A percentile compares a stretch with the other conserved stretches of the same genome.
Evolutionary conservation across 345 rosid species (phyloP).

Genomic region (Dipteronia sinensis): DNA sequence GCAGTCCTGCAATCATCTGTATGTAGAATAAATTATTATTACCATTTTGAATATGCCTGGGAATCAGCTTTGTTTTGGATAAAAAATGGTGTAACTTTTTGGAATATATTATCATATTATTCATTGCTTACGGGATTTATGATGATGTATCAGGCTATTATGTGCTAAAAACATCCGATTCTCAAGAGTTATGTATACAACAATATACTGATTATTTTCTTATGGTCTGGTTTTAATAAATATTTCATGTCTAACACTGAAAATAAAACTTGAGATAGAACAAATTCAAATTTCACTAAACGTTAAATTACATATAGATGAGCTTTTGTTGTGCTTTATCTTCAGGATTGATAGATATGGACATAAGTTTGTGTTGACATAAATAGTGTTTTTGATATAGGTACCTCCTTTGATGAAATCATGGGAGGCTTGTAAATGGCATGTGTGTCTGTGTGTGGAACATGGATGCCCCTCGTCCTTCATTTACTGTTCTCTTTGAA

Average conservation of each 20-base stretch:
- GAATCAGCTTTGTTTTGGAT: not conserved
- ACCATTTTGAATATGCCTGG: slow-evolving; percentile 1
- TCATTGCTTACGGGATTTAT: not conserved
- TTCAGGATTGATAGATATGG: not conserved
- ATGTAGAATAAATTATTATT: slow-evolving; percentile 32
- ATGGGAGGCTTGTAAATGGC: not conserved
- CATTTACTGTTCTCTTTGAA: not conserved
- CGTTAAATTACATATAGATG: not conserved
- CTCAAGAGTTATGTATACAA: not conserved
- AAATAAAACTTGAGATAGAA: not conserved
- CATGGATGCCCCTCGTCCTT: not conserved
- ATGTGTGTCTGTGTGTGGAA: not conserved
- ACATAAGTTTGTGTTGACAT: not conserved
- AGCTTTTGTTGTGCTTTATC: not conserved
- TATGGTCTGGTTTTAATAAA: not conserved
- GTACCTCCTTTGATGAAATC: not conserved
- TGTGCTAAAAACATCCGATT: slow-evolving; percentile 1
- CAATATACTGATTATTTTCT: not conserved
- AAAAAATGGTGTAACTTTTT: not conserved
- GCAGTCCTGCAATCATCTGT: slow-evolving; percentile 53
- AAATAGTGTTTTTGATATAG: not conserved
- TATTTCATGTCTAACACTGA: not conserved
- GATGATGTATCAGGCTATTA: not conserved
- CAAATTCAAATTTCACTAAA: not conserved
- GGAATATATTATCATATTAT: slow-evolving; percentile 5